Conservation (phyloP, 495 filamentous ascomycete species). For the Aspergillus affinis region DNA sequence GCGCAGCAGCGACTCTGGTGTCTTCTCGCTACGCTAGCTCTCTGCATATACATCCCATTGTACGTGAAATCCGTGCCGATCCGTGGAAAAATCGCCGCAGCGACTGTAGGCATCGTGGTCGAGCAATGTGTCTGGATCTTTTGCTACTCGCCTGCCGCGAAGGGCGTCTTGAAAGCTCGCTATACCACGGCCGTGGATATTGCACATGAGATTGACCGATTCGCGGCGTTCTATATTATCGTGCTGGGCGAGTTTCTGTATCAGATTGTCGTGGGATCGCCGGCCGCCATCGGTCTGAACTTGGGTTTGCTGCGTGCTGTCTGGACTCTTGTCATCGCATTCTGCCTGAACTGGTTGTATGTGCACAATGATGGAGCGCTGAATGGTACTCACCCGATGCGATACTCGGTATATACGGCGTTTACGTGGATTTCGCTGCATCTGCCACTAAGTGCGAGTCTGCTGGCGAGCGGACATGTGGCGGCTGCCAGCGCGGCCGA, state of each 20-base stretch:
- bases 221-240: conserved; percentile 51
- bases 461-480: conserved; percentile 43
- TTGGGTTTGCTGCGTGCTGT: conserved; percentile 35
- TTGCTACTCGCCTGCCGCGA: conserved; percentile 34
- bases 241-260: conserved; percentile 50
- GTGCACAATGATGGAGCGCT: conserved; percentile 38
- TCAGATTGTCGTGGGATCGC: conserved; percentile 39
- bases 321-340: conserved; percentile 46
- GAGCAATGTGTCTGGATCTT: conserved; percentile 36
- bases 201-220: conserved; percentile 47
- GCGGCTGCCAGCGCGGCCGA: conserved; percentile 28
- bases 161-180: conserved; percentile 33
- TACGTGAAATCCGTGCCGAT: conserved; percentile 36
- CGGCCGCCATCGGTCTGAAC: conserved; percentile 39
- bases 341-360: conserved; percentile 48
- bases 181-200: conserved; percentile 44
- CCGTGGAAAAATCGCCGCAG: conserved; percentile 38
- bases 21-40: conserved; percentile 23
- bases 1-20: conserved; percentile 38
- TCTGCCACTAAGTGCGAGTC: conserved; percentile 36
- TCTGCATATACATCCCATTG: conserved; percentile 42
- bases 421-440: conserved; percentile 40
- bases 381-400: conserved; percentile 33
- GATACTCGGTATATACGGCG: conserved; percentile 31
- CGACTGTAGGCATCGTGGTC: conserved; percentile 35